phyloP scores from a whole-genome alignment of 2,329 filamentous ascomycete species.

The Rhynchosporium agropyri region DNA sequence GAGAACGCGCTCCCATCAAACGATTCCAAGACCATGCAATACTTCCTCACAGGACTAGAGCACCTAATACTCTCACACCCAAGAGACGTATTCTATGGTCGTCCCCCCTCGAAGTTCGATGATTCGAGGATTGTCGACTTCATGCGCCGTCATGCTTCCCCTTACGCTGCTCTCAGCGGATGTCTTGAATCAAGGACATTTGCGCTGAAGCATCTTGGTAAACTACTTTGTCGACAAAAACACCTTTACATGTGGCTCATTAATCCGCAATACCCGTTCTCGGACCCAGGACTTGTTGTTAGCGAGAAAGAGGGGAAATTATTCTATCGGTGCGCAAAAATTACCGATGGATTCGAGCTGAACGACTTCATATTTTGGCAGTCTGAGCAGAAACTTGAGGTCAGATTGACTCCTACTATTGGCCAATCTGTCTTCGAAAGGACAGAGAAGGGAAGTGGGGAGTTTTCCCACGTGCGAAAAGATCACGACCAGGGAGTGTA shows the following conservation, averaged over 20 bases:
- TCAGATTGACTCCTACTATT: background rate
- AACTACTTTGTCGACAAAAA: background rate
- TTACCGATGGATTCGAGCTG: constrained; percentile 9
- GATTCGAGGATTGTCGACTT: background rate
- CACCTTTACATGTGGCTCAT: background rate
- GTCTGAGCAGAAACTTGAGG: background rate
- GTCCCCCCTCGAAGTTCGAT: background rate
- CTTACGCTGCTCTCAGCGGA: constrained; percentile 1
- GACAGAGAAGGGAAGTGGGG: background rate
- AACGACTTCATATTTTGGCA: constrained; percentile 13
- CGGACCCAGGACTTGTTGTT: background rate
- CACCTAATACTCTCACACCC: constrained; percentile 6
- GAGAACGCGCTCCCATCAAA: background rate
- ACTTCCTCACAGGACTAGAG: background rate
- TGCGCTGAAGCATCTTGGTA: constrained; percentile 11
- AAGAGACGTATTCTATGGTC: background rate
- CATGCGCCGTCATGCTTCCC: background rate
- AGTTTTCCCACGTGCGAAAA: background rate
- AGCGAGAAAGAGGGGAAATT: background rate
- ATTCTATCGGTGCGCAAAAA: constrained; percentile 1
- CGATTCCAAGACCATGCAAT: background rate
- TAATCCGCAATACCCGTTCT: background rate
- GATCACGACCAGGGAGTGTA: background rate
- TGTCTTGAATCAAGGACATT: constrained; percentile 12
- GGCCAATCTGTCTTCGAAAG: background rate